Conservation (phyloP, 768 basidiomycete genomes). For the Leccinum arenicola region DNA sequence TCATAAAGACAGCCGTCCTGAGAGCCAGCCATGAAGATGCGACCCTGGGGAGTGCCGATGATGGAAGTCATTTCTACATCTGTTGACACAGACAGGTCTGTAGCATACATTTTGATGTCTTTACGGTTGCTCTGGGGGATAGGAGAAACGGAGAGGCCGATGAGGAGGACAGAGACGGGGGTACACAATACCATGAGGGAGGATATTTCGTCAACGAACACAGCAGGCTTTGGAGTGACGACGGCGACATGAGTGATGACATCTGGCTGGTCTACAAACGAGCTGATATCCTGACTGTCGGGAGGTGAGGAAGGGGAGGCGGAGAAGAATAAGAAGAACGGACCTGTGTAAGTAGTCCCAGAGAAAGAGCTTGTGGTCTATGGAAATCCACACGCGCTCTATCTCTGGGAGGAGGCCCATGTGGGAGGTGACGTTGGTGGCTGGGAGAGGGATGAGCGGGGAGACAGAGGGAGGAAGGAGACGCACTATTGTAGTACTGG, state of each 20-base stretch:
- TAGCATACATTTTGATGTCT: conserved; percentile 87
- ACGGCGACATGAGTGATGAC: conserved; percentile 87
- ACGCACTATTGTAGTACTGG: conserved; percentile 72
- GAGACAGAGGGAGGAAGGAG: not conserved
- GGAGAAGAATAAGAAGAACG: conserved; percentile 29
- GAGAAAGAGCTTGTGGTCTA: conserved; percentile 89
- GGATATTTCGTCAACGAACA: conserved; percentile 93
- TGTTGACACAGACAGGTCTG: conserved; percentile 74
- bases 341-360: conserved; percentile 98
- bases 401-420: conserved; percentile 94
- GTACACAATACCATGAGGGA: conserved; percentile 89
- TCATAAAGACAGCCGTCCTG: conserved; percentile 91
- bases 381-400: conserved; percentile 92
- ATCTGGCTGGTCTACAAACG: conserved; percentile 89
- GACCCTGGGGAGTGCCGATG: conserved; percentile 72
- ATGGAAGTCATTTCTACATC: conserved; percentile 88
- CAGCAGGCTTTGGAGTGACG: conserved; percentile 77
- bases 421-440: conserved; percentile 66
- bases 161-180: conserved; percentile 74
- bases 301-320: conserved; percentile 4
- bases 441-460: conserved; percentile 36
- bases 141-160: conserved; percentile 66
- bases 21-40: conserved; percentile 87
- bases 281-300: conserved; percentile 80
- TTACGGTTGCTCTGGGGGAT: conserved; percentile 48